Base-by-base conservation (phyloP, 1,284 basidiomycete species). In the Afroboletus lepidellus region DNA sequence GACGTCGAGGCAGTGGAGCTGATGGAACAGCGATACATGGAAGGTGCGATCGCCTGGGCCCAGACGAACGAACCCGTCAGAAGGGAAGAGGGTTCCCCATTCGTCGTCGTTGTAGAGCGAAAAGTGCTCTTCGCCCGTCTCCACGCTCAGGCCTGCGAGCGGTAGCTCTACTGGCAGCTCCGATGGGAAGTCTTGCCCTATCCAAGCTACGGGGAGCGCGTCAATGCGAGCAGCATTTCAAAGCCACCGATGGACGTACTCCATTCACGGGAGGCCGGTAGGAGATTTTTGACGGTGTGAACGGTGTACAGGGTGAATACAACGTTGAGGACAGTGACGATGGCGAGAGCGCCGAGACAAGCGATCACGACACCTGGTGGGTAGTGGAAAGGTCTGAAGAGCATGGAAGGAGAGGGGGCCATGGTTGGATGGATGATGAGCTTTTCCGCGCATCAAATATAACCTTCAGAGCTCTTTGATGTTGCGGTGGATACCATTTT, bases 41-140 rank as follows among this genome's bases (percentile, higher is more conserved):
- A 72, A 72, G 2, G 60, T 61, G 32, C 70, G 67, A 41, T 65
- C 52, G 25, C 64, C n/a, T 9, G 70, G 62, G 23, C 67, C 69
- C 7, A 75, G 60, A 27, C 64, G 61, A 23, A 68, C 60, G 57
- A 69, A 74, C 5, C 74, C 74, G 52, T 68, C 60, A 2, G 64
- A 67, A 5, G 72, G 67, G 44, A 71, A 73, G 21, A 74, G 60
- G 8, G 69, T 60, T 38, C 62, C 71, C 72, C 72, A 73, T 34
- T 74, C 72, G 50, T 62, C 60, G 53, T 74, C 72, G 49, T 66
- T 59, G 51, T 59, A 57, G 9, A 68, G 58, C 2, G 64, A 61
- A 47, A 69, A 67, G 43, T 68, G 64, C 1, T 39, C 59, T 8
- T 59, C 44, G 24, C 63, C 58, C 0, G 55, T 49, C 34, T 57